phyloP scores from a whole-genome alignment of 2,329 filamentous ascomycete genomes.

The Trichoderma harzianum region DNA sequence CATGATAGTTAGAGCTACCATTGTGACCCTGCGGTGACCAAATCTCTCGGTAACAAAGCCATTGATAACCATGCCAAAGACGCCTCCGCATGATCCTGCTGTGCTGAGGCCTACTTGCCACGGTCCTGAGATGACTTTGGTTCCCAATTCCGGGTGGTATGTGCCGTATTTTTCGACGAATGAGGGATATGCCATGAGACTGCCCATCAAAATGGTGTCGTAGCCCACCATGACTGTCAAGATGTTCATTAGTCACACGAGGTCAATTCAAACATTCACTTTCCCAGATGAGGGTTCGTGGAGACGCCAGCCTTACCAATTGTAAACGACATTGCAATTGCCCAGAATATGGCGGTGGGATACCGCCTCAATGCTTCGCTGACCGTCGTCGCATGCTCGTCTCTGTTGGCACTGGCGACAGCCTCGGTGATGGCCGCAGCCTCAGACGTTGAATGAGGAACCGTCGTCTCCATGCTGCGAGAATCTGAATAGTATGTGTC shows the following conservation, averaged over 20 bases:
- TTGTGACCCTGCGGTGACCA: constrained; percentile 47
- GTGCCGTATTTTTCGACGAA: constrained; percentile 30
- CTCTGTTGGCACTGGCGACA: constrained; percentile 20
- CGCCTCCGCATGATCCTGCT: constrained; percentile 41
- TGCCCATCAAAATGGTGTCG: constrained; percentile 30
- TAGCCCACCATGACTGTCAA: constrained; percentile 38
- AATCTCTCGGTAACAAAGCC: constrained; percentile 22
- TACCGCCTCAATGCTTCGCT: constrained; percentile 25
- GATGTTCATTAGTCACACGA: neutral
- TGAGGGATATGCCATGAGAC: constrained; percentile 33
- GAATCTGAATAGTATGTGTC: neutral
- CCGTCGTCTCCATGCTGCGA: neutral
- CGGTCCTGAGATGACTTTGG: constrained; percentile 36
- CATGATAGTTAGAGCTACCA: constrained; percentile 42
- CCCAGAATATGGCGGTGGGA: constrained; percentile 33
- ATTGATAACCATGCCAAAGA: constrained; percentile 23
- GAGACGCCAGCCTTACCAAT: constrained; percentile 1
- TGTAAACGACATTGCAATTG: constrained; percentile 26
- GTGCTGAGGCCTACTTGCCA: constrained; percentile 48
- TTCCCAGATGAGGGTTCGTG: neutral
- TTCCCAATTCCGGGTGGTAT: constrained; percentile 9
- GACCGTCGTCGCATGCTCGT: constrained; percentile 26
- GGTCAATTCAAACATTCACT: neutral
- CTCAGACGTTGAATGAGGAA: neutral
- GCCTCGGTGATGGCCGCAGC: constrained; percentile 13